phyloP scores from a whole-genome alignment of 352 stramenopile species.

The Pythium pyrilobum region DNA sequence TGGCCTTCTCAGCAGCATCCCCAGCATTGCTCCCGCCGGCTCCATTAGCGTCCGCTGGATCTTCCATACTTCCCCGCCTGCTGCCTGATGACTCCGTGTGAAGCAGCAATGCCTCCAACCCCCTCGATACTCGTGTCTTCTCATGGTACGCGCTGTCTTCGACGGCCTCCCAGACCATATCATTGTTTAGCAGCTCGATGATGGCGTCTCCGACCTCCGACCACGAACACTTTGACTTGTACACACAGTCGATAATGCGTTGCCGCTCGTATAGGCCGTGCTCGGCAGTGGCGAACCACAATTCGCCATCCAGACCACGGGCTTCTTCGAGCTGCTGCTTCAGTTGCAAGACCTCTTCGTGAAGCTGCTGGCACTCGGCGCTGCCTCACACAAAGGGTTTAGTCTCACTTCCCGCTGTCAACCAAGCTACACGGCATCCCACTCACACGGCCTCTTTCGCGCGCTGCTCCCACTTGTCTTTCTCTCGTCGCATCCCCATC shows the following conservation, averaged over 20 bases:
- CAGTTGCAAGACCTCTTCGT: constrained; percentile 36
- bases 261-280: constrained; percentile 40
- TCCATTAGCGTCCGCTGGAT: not conserved
- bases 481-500: constrained; percentile 36
- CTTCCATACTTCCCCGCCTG: not conserved
- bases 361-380: constrained; percentile 41
- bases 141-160: constrained; percentile 35
- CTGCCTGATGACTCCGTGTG: constrained; percentile 25
- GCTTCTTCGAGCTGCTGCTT: constrained; percentile 34
- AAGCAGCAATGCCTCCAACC: constrained; percentile 39
- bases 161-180: constrained; percentile 53
- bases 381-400: constrained; percentile 5
- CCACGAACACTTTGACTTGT: constrained; percentile 48
- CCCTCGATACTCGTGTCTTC: constrained; percentile 32
- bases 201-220: constrained; percentile 46
- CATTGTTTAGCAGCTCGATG: constrained; percentile 57
- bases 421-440: not conserved
- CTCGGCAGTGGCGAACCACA: constrained; percentile 42
- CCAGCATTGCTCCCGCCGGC: not conserved
- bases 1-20: not conserved
- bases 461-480: constrained; percentile 64
- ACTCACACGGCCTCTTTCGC: constrained; percentile 41
- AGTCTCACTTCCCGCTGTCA: too few species aligned
- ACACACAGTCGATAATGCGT: constrained; percentile 49
- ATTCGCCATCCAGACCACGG: constrained; percentile 19